phyloP scores from a whole-genome alignment of 192 early-diverging fungal species.

The Mortierella alpina region DNA sequence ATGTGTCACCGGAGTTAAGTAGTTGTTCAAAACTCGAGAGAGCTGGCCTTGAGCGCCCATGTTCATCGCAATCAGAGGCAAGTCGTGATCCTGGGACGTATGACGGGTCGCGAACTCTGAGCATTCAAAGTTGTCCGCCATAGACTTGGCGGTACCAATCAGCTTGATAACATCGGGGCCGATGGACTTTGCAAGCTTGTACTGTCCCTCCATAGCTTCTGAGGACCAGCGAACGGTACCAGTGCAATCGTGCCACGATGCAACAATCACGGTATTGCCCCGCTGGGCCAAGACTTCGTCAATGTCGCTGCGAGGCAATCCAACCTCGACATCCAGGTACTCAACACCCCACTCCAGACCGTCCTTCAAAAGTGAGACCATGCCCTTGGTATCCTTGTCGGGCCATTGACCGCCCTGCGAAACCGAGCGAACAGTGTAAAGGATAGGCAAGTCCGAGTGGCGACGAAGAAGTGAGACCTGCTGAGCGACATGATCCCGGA shows the following conservation, averaged over 20 bases:
- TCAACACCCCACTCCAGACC: constrained; percentile 92
- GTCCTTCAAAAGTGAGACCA: constrained; percentile 72
- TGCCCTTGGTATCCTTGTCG: constrained; percentile 66
- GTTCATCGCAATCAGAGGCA: constrained; percentile 91
- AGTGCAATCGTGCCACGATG: constrained; percentile 89
- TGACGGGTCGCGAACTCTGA: constrained; percentile 71
- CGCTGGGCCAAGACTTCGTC: constrained; percentile 65
- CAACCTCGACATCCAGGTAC: constrained; percentile 90
- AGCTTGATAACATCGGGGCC: constrained; percentile 92
- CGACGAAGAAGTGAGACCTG: constrained; percentile 85
- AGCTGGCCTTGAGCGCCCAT: constrained; percentile 94
- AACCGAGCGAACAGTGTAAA: constrained; percentile 92
- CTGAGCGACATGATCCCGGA: constrained; percentile 74
- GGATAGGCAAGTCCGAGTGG: constrained; percentile 79
- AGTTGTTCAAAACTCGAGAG: constrained; percentile 90
- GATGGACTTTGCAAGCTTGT: constrained; percentile 63
- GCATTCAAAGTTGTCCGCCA: constrained; percentile 88
- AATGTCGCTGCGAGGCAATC: constrained; percentile 51
- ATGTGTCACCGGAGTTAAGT: constrained; percentile 96
- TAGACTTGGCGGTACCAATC: constrained; percentile 79
- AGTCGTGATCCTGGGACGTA: constrained; percentile 46
- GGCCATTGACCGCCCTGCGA: constrained; percentile 91
- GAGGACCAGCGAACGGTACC: constrained; percentile 74
- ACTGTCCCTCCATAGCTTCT: constrained; percentile 63
- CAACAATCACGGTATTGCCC: constrained; percentile 77